These are phyloP conservation scores for Candida odintsovae DNA, from an alignment of 805 yeast species.

Conservation along the genomic window DNA sequence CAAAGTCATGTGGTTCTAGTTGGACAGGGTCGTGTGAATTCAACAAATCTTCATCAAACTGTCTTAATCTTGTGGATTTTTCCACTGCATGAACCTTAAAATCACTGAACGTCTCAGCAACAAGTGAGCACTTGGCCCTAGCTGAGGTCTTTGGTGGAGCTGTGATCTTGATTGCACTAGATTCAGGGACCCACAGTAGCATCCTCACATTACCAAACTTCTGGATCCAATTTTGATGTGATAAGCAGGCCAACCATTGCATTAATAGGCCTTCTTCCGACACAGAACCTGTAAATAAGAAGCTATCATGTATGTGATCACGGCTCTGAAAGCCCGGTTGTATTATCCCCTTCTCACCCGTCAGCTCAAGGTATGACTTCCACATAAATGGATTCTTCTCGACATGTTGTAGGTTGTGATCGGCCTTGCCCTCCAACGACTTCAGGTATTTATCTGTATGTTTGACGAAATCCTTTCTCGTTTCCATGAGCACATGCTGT, in stretches of 20 bases:
- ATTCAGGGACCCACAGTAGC: constrained; percentile 60
- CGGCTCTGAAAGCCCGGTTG: constrained; percentile 31
- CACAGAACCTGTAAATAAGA: constrained; percentile 56
- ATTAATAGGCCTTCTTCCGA: constrained; percentile 63
- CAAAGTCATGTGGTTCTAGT: constrained; percentile 25
- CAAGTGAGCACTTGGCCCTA: constrained; percentile 59
- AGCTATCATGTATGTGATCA: constrained; percentile 42
- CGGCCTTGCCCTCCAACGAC: not conserved
- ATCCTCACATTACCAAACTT: constrained; percentile 68
- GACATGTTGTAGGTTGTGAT: constrained; percentile 27
- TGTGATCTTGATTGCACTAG: constrained; percentile 56
- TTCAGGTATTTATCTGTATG: constrained; percentile 9
- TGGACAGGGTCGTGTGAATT: constrained; percentile 25
- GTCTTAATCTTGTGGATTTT: constrained; percentile 16
- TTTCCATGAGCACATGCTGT: constrained; percentile 60
- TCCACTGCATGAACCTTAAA: constrained; percentile 48
- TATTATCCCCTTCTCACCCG: constrained; percentile 40
- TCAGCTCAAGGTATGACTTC: constrained; percentile 49
- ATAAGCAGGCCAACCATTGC: constrained; percentile 70
- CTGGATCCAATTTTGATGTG: constrained; percentile 68
- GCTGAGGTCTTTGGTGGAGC: constrained; percentile 45
- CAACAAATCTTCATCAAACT: constrained; percentile 17
- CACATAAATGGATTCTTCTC: constrained; percentile 59
- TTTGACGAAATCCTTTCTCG: constrained; percentile 29
- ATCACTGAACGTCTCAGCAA: constrained; percentile 60